Conservation (phyloP, 2,329 filamentous ascomycete genomes). For the Dichotomopilus funicola region DNA sequence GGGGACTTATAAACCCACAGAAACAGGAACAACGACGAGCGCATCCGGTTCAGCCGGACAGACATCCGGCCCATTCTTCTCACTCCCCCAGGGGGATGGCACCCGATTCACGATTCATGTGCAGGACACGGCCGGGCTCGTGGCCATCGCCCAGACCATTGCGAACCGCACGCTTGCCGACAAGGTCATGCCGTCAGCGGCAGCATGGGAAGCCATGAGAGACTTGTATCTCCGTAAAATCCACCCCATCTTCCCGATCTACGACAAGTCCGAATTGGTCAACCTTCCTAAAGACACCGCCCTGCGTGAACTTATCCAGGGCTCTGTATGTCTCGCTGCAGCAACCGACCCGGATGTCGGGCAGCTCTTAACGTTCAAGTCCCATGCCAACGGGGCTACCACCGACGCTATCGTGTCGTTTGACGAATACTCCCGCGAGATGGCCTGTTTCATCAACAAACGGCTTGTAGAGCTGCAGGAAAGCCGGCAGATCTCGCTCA, state of each 20-base stretch:
- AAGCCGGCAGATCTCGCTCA: conserved; percentile 12
- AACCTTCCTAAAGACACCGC: conserved; percentile 5
- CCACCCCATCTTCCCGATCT: conserved; percentile 24
- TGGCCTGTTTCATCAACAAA: conserved; percentile 21
- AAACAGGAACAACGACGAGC: background rate
- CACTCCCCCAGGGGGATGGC: conserved; percentile 9
- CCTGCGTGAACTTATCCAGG: conserved; percentile 18
- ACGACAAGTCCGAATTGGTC: conserved; percentile 14
- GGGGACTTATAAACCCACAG: background rate
- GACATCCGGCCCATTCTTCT: conserved; percentile 6
- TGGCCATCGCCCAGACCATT: conserved; percentile 11
- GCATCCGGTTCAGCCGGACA: background rate
- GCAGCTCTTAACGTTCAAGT: conserved; percentile 14
- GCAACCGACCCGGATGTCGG: conserved; percentile 16
- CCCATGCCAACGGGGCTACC: background rate
- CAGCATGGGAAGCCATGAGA: conserved; percentile 16
- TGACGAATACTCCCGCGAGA: conserved; percentile 15
- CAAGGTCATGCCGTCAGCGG: conserved; percentile 16
- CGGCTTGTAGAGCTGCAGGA: conserved; percentile 13
- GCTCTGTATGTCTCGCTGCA: conserved; percentile 21
- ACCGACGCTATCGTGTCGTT: conserved; percentile 4
- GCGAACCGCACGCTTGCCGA: conserved; percentile 13
- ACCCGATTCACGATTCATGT: conserved; percentile 9
- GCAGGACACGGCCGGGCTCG: conserved; percentile 13
- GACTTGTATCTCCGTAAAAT: conserved; percentile 20